Conservation (phyloP, 805 yeast genomes). For the Torulaspora delbrueckii region DNA sequence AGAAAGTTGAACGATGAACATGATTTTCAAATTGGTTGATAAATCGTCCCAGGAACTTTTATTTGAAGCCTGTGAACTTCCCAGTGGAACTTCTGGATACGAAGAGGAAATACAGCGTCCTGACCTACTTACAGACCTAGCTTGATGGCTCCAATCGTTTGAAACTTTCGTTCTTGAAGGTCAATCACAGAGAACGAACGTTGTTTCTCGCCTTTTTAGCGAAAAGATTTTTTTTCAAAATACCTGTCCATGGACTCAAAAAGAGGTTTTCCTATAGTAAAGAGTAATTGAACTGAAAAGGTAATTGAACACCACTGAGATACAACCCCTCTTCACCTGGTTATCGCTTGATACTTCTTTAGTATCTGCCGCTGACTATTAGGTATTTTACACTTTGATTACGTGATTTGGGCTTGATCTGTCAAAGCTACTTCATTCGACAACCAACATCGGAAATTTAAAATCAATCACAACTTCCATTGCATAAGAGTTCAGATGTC, state of each 20-base stretch:
- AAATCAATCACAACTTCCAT: background rate
- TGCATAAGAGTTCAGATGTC: slow-evolving; percentile 29
- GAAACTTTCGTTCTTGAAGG: background rate
- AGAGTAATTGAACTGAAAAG: background rate
- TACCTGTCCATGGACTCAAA: background rate
- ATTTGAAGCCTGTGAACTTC: no score
- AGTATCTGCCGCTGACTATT: background rate
- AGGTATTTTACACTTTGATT: background rate
- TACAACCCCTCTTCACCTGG: background rate
- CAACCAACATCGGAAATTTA: background rate
- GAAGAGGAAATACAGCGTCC: background rate
- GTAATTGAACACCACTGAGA: background rate
- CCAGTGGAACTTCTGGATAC: no score
- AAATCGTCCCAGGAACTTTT: no score
- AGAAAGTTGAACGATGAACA: no score
- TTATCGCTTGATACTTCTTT: background rate
- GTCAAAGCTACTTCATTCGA: background rate
- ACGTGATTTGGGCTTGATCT: background rate
- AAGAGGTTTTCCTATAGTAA: background rate
- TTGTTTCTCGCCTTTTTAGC: background rate
- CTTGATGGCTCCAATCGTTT: background rate
- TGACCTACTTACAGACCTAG: background rate
- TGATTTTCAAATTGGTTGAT: no score
- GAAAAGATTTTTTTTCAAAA: background rate
- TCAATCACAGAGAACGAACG: background rate